Conservation (phyloP, 805 yeast species). For the Ascoidea rubescens region DNA sequence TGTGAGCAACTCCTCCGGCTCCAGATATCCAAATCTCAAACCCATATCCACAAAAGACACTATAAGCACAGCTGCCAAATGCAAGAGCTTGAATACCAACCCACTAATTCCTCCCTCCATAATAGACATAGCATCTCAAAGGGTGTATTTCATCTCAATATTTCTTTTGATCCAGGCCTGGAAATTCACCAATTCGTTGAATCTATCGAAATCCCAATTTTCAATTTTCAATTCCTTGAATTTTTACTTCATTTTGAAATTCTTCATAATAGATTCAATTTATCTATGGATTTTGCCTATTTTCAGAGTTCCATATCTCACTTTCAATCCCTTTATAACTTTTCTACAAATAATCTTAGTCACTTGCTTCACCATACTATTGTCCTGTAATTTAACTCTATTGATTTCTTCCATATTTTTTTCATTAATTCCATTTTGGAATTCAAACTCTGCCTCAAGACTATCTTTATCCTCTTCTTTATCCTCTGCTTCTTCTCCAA, state of each 20-base stretch:
- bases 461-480: constrained; percentile 1
- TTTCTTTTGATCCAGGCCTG: constrained; percentile 73
- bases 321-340: constrained; percentile 39
- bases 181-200: constrained; percentile 60
- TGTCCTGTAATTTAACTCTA: constrained; percentile 8
- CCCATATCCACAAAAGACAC: too few relatives aligned
- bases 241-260: constrained; percentile 34
- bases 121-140: constrained; percentile 65
- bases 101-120: constrained; percentile 51
- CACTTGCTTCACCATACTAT: constrained; percentile 8
- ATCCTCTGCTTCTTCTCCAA: constrained; percentile 23
- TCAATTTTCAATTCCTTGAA: constrained; percentile 8
- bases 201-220: constrained; percentile 22
- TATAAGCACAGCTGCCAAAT: too few relatives aligned
- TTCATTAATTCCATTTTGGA: not conserved
- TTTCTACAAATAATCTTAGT: constrained; percentile 14
- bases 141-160: constrained; percentile 49
- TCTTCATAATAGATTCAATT: constrained; percentile 57
- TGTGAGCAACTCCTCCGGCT: too few relatives aligned
- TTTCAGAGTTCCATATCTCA: constrained; percentile 62
- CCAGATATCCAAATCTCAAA: too few relatives aligned
- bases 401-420: constrained; percentile 5
- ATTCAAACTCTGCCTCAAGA: not conserved
- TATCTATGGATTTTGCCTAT: constrained; percentile 60
- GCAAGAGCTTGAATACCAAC: not conserved